These are phyloP conservation scores for Suillus weaverae DNA, from an alignment of 768 basidiomycete species.

Conservation along the genomic window DNA sequence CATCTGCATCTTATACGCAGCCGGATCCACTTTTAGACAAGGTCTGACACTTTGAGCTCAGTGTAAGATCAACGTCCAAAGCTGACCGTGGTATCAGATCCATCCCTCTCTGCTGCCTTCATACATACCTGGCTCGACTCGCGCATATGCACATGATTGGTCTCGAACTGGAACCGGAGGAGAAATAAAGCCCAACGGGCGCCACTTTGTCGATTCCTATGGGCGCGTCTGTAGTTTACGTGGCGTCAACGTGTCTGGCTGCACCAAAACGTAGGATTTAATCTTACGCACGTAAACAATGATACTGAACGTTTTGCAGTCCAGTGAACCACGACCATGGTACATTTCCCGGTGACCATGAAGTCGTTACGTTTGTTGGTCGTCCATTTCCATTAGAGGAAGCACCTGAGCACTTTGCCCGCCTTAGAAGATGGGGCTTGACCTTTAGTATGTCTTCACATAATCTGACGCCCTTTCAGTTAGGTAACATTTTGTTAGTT, in stretches of 20 bases:
- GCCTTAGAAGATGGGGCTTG: constrained; percentile 84
- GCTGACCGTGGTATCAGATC: constrained; percentile 11
- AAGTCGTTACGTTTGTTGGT: constrained; percentile 79
- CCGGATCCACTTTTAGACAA: constrained; percentile 1
- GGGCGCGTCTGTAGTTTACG: constrained; percentile 80
- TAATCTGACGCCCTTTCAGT: background rate
- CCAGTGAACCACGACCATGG: constrained; percentile 68
- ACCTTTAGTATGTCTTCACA: constrained; percentile 64
- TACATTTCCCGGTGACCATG: constrained; percentile 64
- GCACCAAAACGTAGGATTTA: constrained; percentile 70
- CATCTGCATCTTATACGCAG: constrained; percentile 6
- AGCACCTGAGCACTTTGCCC: constrained; percentile 79
- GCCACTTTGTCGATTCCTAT: constrained; percentile 79
- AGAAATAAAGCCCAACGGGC: constrained; percentile 57
- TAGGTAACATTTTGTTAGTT: constrained; percentile 44
- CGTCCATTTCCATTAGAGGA: constrained; percentile 90
- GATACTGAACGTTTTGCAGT: constrained; percentile 35
- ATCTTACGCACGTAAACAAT: background rate
- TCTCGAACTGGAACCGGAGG: constrained; percentile 56
- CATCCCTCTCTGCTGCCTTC: constrained; percentile 50
- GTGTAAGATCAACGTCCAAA: background rate
- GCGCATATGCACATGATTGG: constrained; percentile 76
- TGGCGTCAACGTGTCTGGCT: constrained; percentile 85
- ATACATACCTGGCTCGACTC: constrained; percentile 47
- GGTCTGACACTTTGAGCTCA: background rate